Evolutionary conservation across 306 rosid genomes (phyloP).

Genomic region (Pyrus betulifolia): DNA sequence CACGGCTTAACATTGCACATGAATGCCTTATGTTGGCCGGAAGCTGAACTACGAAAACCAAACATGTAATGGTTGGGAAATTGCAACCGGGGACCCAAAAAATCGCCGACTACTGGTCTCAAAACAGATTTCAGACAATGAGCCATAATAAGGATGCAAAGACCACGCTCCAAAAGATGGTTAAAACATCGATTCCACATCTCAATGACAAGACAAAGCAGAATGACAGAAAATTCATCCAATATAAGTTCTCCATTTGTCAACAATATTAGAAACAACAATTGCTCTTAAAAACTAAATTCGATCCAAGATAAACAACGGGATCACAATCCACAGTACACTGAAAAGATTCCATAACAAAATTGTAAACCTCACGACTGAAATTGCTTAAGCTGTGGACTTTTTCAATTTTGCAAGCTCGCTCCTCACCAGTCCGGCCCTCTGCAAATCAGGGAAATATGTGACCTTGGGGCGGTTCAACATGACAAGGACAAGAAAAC

Average conservation of each 20-base stretch:
- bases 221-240: background rate
- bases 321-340: conserved; percentile 11
- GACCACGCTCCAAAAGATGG: background rate
- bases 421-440: conserved; percentile 69
- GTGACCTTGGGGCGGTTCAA: background rate
- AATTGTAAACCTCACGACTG: conserved; percentile 16
- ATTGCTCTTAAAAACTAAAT: background rate
- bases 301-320: background rate
- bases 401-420: conserved; percentile 78
- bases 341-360: conserved; percentile 23
- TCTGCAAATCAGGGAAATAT: conserved; percentile 41
- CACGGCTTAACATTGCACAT: no score
- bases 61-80: background rate
- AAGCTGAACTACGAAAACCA: background rate
- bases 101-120: background rate
- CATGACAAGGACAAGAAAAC: background rate
- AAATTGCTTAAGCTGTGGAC: conserved; percentile 31
- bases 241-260: background rate
- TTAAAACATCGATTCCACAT: background rate
- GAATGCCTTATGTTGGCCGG: no score
- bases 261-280: background rate
- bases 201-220: background rate
- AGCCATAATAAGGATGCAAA: background rate
- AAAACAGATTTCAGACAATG: background rate
- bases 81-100: background rate